Base-by-base conservation (phyloP, 2,329 filamentous ascomycete species). In the Blumeria graminis region DNA sequence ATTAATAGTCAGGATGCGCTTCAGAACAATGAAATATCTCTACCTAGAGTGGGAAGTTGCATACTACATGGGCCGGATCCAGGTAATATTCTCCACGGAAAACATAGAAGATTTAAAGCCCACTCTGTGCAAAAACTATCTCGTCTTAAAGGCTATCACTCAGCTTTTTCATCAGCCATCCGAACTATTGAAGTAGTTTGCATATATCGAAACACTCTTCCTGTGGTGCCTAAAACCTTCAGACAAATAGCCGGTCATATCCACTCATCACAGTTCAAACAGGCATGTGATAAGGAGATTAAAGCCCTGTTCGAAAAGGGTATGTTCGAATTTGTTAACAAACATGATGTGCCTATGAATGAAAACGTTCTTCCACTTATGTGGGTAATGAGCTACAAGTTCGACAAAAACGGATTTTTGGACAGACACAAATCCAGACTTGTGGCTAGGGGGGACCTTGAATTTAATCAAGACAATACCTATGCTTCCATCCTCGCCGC, bases 331-430 rank as follows among this genome's bases (percentile, higher is more conserved):
- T 28, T 28, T 28, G 22, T 28, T 28, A 28, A 28, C 22, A 4
- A 28, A 28, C 22, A 28, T 14, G 45, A 50, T 18, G 22, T 33
- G 18, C 13, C 33, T 54, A 18, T 18, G 11, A 36, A 34, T n/a
- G 50, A 54, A n/a, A 54, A 32, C 13, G 16, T 33, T 41, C 22
- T 55, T 14, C 53, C 53, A 32, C 33, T 41, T 22, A 55, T 56
- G 35, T 67, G 46, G 63, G 62, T 65, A 1, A 65, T 62, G 43
- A 60, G 33, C 9, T 64, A 65, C 53, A 66, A 65, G 52, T 59
- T 64, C 16, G 57, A 65, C 39, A 55, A 48, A 14, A 39, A 65
- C 45, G 61, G 62, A 7, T 60, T 58, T 39, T 57, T 65, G 3
- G 16, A 50, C 10, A 63, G 61, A 45, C 46, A 39, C 18, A 63